Evolutionary conservation across 306 rosid genomes (phyloP).

Genomic region (Castanea crenata): DNA sequence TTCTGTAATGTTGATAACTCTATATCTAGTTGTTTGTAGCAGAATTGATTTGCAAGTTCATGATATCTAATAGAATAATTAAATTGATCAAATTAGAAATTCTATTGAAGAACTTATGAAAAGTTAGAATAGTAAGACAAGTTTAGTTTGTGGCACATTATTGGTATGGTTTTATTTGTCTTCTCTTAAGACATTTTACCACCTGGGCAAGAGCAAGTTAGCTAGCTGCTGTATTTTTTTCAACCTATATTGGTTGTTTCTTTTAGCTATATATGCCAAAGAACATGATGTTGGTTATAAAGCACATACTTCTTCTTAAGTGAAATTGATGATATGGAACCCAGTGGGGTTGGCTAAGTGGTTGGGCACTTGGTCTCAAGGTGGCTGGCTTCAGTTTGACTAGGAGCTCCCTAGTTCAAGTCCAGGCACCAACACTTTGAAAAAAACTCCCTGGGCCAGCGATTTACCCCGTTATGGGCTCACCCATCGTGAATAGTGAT

Average conservation of each 20-base stretch:
- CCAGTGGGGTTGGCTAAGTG: no score
- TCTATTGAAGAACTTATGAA: neutral
- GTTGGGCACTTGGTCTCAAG: no score
- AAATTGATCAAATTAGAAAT: neutral
- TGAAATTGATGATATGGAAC: neutral
- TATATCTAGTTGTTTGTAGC: constrained; percentile 14
- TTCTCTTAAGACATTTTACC: neutral
- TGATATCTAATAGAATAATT: constrained; percentile 7
- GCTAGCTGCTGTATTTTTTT: neutral
- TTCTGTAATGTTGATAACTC: neutral
- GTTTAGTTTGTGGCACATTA: neutral
- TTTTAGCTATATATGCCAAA: neutral
- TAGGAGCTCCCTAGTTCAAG: no score
- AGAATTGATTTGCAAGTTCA: constrained; percentile 12
- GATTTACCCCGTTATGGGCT: no score
- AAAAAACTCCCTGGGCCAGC: no score
- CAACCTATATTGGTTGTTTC: neutral
- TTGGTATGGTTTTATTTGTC: neutral
- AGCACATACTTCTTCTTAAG: neutral
- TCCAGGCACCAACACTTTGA: no score
- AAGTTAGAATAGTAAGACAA: neutral
- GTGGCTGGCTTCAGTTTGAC: no score
- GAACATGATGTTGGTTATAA: neutral
- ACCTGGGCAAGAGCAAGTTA: neutral
- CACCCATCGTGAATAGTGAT: no score